These are phyloP conservation scores for Mychonastes homosphaera DNA, from an alignment of 139 green algal genomes.

Conservation along the genomic window DNA sequence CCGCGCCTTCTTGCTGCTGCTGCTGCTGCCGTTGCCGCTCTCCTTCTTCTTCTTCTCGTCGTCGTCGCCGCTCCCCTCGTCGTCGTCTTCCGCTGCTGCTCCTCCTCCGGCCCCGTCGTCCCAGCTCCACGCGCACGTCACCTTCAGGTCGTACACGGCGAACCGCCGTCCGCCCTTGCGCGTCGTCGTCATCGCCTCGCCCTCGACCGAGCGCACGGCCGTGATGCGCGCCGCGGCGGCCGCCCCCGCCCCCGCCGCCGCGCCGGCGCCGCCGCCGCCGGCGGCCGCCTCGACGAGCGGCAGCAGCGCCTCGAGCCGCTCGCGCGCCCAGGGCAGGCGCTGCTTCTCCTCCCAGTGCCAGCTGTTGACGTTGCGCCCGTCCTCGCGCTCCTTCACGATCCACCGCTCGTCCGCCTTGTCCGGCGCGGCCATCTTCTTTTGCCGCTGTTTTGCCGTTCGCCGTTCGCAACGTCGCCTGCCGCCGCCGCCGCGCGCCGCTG, in stretches of 20 bases:
- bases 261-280: slow-evolving; percentile 20
- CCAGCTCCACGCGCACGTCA: slow-evolving; percentile 59
- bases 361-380: slow-evolving; percentile 39
- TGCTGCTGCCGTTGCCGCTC: neutral
- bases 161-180: slow-evolving; percentile 74
- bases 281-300: slow-evolving; percentile 19
- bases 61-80: neutral
- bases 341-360: slow-evolving; percentile 61
- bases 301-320: slow-evolving; percentile 49
- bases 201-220: neutral
- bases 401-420: slow-evolving; percentile 33
- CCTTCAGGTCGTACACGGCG: slow-evolving; percentile 55
- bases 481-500: too few species aligned
- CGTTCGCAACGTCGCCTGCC: too few species aligned
- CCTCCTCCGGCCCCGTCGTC: slow-evolving; percentile 11
- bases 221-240: neutral
- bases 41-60: neutral
- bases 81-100: neutral
- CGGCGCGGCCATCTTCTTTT: slow-evolving; percentile 2
- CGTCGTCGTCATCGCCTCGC: slow-evolving; percentile 26
- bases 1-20: slow-evolving; percentile 1
- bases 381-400: slow-evolving; percentile 32
- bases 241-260: neutral
- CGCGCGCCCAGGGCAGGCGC: slow-evolving; percentile 37
- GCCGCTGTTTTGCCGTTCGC: too few species aligned